Evolutionary conservation across 768 basidiomycete species (phyloP).

Genomic region (Leucocoprinus leucothites): DNA sequence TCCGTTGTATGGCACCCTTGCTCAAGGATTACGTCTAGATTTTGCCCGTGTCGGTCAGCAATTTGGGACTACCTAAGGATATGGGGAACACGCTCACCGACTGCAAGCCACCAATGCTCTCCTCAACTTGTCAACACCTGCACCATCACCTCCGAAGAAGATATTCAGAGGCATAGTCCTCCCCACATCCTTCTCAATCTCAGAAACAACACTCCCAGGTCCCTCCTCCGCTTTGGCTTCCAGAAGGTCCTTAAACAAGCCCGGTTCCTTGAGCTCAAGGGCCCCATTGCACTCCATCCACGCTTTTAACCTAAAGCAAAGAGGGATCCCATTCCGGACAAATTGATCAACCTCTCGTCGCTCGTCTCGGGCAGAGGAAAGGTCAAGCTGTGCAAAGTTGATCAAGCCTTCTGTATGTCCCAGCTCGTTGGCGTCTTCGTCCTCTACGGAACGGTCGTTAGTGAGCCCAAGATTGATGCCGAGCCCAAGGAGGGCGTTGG

Average conservation of each 20-base stretch:
- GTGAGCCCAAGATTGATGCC: slow-evolving; percentile 28
- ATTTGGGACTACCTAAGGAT: background rate
- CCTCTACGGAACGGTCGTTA: slow-evolving; percentile 22
- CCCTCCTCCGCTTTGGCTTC: slow-evolving; percentile 35
- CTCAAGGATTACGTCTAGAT: slow-evolving; percentile 94
- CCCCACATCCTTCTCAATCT: slow-evolving; percentile 96
- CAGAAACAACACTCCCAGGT: slow-evolving; percentile 50
- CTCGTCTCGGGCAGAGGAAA: slow-evolving; percentile 74
- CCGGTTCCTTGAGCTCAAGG: slow-evolving; percentile 89
- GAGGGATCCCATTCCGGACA: slow-evolving; percentile 83
- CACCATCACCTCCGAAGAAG: slow-evolving; percentile 97
- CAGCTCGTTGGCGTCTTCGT: slow-evolving; percentile 69
- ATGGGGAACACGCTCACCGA: slow-evolving; percentile 51
- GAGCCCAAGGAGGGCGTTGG: slow-evolving; percentile 67
- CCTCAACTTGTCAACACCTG: slow-evolving; percentile 87
- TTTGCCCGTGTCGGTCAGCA: slow-evolving; percentile 5
- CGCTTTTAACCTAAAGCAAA: slow-evolving; percentile 82
- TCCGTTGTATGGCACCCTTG: too few relatives aligned
- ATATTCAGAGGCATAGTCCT: slow-evolving; percentile 92
- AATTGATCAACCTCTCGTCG: slow-evolving; percentile 76
- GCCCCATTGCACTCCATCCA: slow-evolving; percentile 96
- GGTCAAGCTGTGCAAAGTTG: slow-evolving; percentile 86
- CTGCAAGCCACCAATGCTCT: slow-evolving; percentile 91
- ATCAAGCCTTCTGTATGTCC: slow-evolving; percentile 82
- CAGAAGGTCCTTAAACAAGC: slow-evolving; percentile 84